Conservation (phyloP, 768 basidiomycete genomes). For the Dictyophora rubrovolvata region DNA sequence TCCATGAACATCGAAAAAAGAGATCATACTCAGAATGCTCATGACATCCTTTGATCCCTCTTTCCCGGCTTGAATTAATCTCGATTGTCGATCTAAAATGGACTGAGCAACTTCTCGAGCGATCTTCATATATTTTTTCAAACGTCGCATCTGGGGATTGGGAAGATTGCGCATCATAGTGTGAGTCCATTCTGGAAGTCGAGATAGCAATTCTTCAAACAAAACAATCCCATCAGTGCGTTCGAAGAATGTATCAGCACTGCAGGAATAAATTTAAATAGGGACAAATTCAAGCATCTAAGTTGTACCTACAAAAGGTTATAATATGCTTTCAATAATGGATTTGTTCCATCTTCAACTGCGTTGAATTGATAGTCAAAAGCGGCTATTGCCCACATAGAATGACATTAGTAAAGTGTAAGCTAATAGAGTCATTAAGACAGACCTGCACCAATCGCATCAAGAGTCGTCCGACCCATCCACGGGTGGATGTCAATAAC, state of each 20-base stretch:
- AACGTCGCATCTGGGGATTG: background rate
- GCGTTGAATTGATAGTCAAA: constrained; percentile 48
- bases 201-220: background rate
- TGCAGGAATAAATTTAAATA: constrained; percentile 14
- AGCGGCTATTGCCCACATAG: constrained; percentile 13
- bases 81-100: background rate
- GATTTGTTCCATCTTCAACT: constrained; percentile 37
- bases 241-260: background rate
- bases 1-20: background rate
- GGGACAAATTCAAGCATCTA: background rate
- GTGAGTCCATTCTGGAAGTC: background rate
- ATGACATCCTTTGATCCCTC: constrained; percentile 34
- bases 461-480: constrained; percentile 28
- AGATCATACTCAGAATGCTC: constrained; percentile 41
- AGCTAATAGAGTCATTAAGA: background rate
- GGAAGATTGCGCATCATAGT: background rate
- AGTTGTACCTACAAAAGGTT: constrained; percentile 23
- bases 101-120: background rate
- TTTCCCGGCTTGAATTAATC: background rate
- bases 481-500: constrained; percentile 32
- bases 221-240: background rate
- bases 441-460: constrained; percentile 30
- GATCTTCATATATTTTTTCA: background rate
- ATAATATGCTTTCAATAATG: constrained; percentile 44
- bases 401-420: background rate